A percentile compares a stretch with the other conserved stretches of the same genome.
These are phyloP conservation scores for Penicillium occitanis DNA, from an alignment of 2,329 filamentous ascomycete species.

Conservation along the genomic window DNA sequence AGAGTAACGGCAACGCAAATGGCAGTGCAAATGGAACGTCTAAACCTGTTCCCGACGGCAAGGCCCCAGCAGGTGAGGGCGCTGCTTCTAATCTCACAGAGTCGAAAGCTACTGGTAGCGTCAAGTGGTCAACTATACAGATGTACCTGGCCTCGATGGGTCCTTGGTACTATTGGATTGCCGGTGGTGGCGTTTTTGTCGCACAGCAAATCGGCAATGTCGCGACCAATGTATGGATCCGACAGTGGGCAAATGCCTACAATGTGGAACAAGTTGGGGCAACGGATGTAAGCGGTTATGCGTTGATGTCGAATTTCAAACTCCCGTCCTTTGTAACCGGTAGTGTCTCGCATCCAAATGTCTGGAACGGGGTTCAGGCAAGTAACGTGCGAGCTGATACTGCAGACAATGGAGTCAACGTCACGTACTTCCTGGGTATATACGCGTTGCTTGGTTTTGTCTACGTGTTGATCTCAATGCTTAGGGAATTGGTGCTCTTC, in stretches of 20 bases:
- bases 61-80: constrained; percentile 46
- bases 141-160: constrained; percentile 91
- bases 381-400: constrained; percentile 25
- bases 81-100: constrained; percentile 59
- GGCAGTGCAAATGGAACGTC: constrained; percentile 49
- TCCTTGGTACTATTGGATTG: constrained; percentile 91
- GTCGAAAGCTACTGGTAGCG: constrained; percentile 77
- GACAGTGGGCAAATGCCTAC: constrained; percentile 93
- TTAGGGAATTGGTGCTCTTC: constrained; percentile 86
- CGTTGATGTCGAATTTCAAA: constrained; percentile 40
- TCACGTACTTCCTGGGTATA: constrained; percentile 77
- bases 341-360: constrained; percentile 36
- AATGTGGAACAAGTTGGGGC: constrained; percentile 45
- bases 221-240: constrained; percentile 90
- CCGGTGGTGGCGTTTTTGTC: constrained; percentile 71
- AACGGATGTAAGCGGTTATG: constrained; percentile 43
- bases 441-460: constrained; percentile 77
- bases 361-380: constrained; percentile 32
- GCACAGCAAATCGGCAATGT: constrained; percentile 83
- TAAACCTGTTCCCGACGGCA: constrained; percentile 34
- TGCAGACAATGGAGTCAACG: constrained; percentile 62
- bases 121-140: constrained; percentile 81
- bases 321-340: constrained; percentile 39
- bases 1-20: constrained; percentile 50
- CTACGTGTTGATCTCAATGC: constrained; percentile 77